Percentiles rank a stretch among this genome's conserved stretches.
Conservation (phyloP, 345 rosid genomes). For the Eucalyptus shirleyi region DNA sequence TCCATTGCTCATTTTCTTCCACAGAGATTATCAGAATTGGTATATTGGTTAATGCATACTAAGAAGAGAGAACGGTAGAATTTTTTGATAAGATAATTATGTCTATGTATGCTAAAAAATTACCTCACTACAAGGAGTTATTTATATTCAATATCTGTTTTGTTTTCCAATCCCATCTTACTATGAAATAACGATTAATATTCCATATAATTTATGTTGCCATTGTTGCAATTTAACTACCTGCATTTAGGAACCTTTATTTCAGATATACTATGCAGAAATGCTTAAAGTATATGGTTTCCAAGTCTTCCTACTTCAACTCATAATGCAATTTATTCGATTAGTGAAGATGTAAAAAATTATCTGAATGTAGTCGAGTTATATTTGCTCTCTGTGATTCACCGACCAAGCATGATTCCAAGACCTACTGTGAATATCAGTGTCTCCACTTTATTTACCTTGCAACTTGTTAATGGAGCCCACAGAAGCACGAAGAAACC, state of each 20-base stretch:
- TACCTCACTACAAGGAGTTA: neutral
- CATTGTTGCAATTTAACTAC: neutral
- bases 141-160: too few relatives aligned
- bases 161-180: neutral
- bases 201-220: neutral
- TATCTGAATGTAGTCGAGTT: neutral
- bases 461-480: neutral
- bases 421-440: neutral
- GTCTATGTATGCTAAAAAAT: neutral
- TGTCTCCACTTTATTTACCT: neutral
- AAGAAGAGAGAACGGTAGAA: neutral
- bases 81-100: neutral
- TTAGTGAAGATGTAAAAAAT: neutral
- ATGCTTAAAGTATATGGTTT: neutral
- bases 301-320: neutral
- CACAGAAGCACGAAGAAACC: neutral
- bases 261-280: neutral
- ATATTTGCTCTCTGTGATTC: neutral
- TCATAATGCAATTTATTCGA: neutral
- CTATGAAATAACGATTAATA: neutral
- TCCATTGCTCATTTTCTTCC: neutral
- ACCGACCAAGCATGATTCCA: neutral
- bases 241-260: neutral
- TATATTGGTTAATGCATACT: neutral
- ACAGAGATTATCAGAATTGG: neutral